Conservation (phyloP, 768 basidiomycete genomes). For the Phanerodontia chrysosporium region DNA sequence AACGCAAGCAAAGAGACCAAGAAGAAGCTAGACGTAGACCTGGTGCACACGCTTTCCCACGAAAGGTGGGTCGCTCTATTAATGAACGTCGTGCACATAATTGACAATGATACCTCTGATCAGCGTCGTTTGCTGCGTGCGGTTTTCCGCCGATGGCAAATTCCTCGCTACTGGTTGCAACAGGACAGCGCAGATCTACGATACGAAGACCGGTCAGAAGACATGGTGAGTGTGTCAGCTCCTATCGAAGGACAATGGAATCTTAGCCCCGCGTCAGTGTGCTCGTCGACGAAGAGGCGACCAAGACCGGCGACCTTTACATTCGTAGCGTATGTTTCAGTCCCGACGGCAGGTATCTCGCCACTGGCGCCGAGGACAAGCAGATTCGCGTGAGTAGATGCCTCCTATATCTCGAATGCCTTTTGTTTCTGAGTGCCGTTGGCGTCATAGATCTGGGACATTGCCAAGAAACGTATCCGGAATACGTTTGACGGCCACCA, state of each 20-base stretch:
- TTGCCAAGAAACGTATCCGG: constrained; percentile 72
- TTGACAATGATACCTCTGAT: background rate
- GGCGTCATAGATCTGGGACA: constrained; percentile 79
- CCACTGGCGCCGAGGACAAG: constrained; percentile 87
- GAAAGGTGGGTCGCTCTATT: constrained; percentile 58
- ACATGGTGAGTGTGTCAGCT: constrained; percentile 82
- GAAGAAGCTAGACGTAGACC: constrained; percentile 73
- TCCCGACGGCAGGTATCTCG: constrained; percentile 66
- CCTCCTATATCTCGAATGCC: background rate
- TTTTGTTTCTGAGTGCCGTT: background rate
- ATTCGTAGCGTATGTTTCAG: constrained; percentile 82
- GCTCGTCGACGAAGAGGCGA: constrained; percentile 71
- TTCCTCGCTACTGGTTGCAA: constrained; percentile 95
- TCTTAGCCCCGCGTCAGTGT: constrained; percentile 43
- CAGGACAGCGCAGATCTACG: constrained; percentile 91
- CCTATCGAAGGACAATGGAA: background rate
- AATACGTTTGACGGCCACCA: constrained; percentile 84
- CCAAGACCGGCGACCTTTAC: constrained; percentile 79
- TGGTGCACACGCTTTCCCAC: constrained; percentile 87
- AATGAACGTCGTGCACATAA: background rate
- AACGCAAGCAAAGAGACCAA: constrained; percentile 34
- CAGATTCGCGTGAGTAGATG: constrained; percentile 69
- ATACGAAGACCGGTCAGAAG: constrained; percentile 81
- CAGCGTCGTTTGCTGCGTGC: constrained; percentile 85
- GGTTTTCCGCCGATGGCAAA: constrained; percentile 92